phyloP scores from a whole-genome alignment of 2,329 filamentous ascomycete genomes.

The Botrytis sinoallii region DNA sequence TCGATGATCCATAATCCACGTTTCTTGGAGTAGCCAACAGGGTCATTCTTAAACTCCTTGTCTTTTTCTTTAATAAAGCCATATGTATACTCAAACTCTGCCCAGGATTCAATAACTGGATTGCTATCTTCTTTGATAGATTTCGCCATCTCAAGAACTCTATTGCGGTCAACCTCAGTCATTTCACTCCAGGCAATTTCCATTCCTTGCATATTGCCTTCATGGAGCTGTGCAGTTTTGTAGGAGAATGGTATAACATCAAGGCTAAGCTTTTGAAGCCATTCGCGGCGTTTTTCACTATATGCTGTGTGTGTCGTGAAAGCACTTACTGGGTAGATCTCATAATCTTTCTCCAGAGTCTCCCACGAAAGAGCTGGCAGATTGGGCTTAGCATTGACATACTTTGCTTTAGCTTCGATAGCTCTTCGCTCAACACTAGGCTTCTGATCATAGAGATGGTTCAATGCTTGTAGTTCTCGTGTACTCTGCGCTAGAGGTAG shows the following conservation, averaged over 20 bases:
- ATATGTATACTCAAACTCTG: neutral
- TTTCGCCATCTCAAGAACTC: neutral
- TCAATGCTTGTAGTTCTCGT: neutral
- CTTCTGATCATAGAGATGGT: neutral
- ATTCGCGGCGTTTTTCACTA: neutral
- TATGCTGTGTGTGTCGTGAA: neutral
- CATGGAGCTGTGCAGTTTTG: neutral
- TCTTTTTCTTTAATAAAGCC: neutral
- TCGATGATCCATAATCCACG: neutral
- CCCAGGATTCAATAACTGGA: neutral
- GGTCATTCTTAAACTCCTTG: neutral
- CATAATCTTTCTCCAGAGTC: neutral
- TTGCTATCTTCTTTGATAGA: neutral
- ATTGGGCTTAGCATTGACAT: neutral
- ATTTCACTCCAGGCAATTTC: neutral
- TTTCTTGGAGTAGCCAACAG: neutral
- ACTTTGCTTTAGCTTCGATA: neutral
- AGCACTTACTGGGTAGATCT: neutral
- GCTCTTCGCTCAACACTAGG: slow-evolving; percentile 3
- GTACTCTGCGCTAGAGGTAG: neutral
- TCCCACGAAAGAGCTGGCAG: neutral
- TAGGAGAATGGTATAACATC: neutral
- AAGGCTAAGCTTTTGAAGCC: neutral
- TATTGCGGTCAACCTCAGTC: neutral
- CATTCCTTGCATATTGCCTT: slow-evolving; percentile 2